Base-by-base conservation (phyloP, 148 eudicot species). In the Gaultheria prostrata region DNA sequence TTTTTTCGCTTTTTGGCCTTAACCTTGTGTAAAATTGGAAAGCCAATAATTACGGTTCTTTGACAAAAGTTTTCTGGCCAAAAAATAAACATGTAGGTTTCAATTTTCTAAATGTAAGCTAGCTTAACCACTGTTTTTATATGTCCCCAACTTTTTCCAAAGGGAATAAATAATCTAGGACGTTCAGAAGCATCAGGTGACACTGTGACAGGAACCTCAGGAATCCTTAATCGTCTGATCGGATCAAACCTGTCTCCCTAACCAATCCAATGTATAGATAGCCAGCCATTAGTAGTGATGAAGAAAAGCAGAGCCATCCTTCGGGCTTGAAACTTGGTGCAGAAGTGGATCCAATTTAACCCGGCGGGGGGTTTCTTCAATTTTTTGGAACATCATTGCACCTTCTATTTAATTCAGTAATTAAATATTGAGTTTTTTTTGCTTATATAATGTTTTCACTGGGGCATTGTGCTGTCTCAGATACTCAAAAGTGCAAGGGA, bases 401-500 rank as follows among this genome's bases (percentile, higher is more conserved):
- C 53, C 74, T 24, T 14, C 65, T 17, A 15, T 3, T 28, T 69
- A 70, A 67, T 81, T 81, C 76, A 81, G 65, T 54, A 35, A 32
- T 84, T 78, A 15, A 32, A 5, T 50, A 32, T 77, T 70, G 35
- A 39, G 21, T 9, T 11, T 78, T 51, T 21, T n/a, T 3, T 84
- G 56, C 43, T 26, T 80, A 2, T 6, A 24, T 43, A 72, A 28
- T 77, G 50, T 18, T 83, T 46, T 77, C n/a, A 65, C 49, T 20
- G 33, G 43, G 65, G 20, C 80, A 70, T 35, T 54, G 20, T 87
- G n/a, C 69, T 17, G 84, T 18, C 80, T 73, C 91, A 96, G 99
- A 88, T 93, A 84, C 98, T 94, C 57, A 93, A 93, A 89, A 88
- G 85, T 82, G 98, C 99, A 18, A 87, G 93, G 84, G 93, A 93